Evolutionary conservation across 352 stramenopile genomes (phyloP).

Genomic region (Pythium rhizo-oryzae): DNA sequence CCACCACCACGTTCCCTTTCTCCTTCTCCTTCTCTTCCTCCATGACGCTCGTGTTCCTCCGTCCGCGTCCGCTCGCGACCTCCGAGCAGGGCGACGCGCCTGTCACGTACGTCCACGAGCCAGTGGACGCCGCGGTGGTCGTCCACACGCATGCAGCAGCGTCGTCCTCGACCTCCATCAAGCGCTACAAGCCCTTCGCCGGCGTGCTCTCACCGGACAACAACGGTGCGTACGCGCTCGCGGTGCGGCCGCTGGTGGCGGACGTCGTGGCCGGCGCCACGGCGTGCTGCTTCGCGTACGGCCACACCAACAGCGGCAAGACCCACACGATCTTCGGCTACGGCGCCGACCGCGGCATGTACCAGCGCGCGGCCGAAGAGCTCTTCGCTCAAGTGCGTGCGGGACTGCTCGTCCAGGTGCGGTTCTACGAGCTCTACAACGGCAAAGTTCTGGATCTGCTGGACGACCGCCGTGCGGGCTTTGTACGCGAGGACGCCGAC

Average conservation of each 20-base stretch:
- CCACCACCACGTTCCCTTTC: not conserved
- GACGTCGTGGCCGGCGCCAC: conserved; percentile 36
- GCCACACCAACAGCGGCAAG: conserved; percentile 63
- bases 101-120: conserved; percentile 24
- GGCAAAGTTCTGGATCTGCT: conserved; percentile 58
- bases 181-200: conserved; percentile 38
- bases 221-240: conserved; percentile 33
- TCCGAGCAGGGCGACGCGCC: conserved; percentile 31
- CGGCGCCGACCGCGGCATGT: conserved; percentile 41
- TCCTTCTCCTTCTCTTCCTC: not conserved
- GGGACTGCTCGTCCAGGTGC: conserved; percentile 43
- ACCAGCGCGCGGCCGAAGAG: conserved; percentile 37
- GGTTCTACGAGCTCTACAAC: conserved; percentile 67
- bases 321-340: conserved; percentile 71
- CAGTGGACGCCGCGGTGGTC: not conserved
- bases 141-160: not conserved
- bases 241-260: conserved; percentile 35
- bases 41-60: conserved; percentile 47
- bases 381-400: conserved; percentile 30
- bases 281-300: conserved; percentile 62
- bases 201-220: conserved; percentile 44
- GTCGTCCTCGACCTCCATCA: conserved; percentile 6
- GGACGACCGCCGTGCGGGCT: conserved; percentile 44
- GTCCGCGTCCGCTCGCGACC: conserved; percentile 36
- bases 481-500: conserved; percentile 50